A percentile compares a stretch with the other conserved stretches of the same genome.
These are phyloP conservation scores for Didymellaceae sp. DNA, from an alignment of 2,329 filamentous ascomycete genomes.

Conservation along the genomic window DNA sequence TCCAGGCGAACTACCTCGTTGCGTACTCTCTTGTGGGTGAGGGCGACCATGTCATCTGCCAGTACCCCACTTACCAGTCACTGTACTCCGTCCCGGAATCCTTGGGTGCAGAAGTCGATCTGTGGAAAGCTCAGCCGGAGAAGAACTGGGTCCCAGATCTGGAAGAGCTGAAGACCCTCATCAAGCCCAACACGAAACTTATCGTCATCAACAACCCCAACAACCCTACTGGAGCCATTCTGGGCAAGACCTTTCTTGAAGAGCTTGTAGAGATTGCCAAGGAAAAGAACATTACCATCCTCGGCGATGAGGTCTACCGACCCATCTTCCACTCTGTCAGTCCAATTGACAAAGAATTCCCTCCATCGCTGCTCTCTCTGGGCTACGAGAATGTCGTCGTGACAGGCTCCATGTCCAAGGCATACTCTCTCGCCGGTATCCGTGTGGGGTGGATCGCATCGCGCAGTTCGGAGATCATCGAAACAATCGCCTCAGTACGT, in stretches of 20 bases:
- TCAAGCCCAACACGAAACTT: slow-evolving; percentile 74
- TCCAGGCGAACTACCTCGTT: slow-evolving; percentile 82
- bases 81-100: slow-evolving; percentile 77
- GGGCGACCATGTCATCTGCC: slow-evolving; percentile 83
- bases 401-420: slow-evolving; percentile 85
- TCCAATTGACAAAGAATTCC: slow-evolving; percentile 61
- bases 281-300: slow-evolving; percentile 67
- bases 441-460: slow-evolving; percentile 84
- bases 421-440: slow-evolving; percentile 82
- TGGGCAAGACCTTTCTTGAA: slow-evolving; percentile 66
- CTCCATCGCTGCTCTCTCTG: slow-evolving; percentile 72
- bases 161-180: slow-evolving; percentile 67
- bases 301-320: slow-evolving; percentile 83
- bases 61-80: slow-evolving; percentile 84
- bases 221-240: slow-evolving; percentile 78
- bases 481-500: slow-evolving; percentile 67
- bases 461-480: slow-evolving; percentile 66
- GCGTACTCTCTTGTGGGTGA: slow-evolving; percentile 75
- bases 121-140: slow-evolving; percentile 73
- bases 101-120: slow-evolving; percentile 75
- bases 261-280: slow-evolving; percentile 69
- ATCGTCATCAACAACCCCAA: slow-evolving; percentile 77
- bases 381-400: slow-evolving; percentile 74
- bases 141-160: slow-evolving; percentile 72
- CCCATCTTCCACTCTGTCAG: slow-evolving; percentile 77